Percentiles rank a stretch among this genome's conserved stretches.
Conservation (phyloP, 345 rosid genomes). For the Corchorus olitorius region DNA sequence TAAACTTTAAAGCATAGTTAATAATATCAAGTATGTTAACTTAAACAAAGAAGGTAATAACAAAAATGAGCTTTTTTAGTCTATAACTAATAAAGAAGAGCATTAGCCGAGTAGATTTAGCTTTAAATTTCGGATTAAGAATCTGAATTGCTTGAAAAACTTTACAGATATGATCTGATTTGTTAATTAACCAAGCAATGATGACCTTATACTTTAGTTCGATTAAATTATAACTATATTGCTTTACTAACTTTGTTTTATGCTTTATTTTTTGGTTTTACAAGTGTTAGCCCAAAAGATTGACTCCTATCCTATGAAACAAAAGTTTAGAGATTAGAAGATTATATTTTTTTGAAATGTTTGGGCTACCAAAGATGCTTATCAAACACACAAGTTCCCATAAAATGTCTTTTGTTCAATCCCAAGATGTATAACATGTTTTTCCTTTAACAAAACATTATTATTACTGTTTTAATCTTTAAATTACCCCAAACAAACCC, state of each 20-base stretch:
- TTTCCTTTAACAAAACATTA: too few species aligned
- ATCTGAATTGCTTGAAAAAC: not conserved
- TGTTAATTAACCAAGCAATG: slow-evolving; percentile 17
- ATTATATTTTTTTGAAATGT: too few species aligned
- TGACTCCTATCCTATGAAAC: slow-evolving; percentile 8
- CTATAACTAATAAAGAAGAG: not conserved
- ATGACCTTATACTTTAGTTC: slow-evolving; percentile 13
- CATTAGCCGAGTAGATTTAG: not conserved
- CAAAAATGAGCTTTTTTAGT: not conserved
- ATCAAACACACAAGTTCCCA: slow-evolving; percentile 8
- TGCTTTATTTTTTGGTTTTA: not conserved
- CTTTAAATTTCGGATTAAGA: not conserved
- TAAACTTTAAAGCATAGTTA: not conserved
- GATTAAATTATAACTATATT: not conserved
- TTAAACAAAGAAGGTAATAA: not conserved
- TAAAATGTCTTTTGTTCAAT: not conserved
- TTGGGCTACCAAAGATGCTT: not conserved
- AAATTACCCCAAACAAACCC: not conserved
- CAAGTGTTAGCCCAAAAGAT: slow-evolving; percentile 18
- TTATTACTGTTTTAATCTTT: not conserved
- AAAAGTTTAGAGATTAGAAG: not conserved
- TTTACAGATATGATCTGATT: slow-evolving; percentile 5
- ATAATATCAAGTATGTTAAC: too few species aligned
- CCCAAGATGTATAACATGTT: not conserved
- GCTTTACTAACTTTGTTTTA: not conserved